phyloP scores from a whole-genome alignment of 352 stramenopile genomes.

The Phytophthora europaea region DNA sequence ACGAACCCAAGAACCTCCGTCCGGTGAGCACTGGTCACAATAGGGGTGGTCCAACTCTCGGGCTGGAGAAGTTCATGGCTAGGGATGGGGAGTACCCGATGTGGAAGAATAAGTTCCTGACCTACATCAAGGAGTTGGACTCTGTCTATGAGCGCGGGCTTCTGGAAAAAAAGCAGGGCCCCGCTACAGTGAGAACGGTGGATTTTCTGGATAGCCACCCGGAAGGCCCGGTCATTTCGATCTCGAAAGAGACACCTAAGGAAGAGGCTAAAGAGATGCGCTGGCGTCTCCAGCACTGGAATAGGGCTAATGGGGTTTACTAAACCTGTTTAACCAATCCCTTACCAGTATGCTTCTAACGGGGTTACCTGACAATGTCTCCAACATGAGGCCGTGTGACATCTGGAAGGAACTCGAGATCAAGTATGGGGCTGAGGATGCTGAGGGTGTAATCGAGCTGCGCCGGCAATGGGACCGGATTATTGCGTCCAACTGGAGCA shows the following conservation, averaged over 20 bases:
- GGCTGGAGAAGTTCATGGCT: not conserved
- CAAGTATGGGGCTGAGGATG: not conserved
- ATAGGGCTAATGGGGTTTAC: too few relatives aligned
- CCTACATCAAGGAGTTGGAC: not conserved
- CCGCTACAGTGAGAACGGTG: too few relatives aligned
- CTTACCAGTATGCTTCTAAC: too few relatives aligned
- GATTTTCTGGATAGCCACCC: too few relatives aligned
- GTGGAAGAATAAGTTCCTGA: not conserved
- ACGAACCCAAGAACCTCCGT: not conserved
- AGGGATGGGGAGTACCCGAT: not conserved
- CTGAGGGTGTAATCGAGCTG: not conserved
- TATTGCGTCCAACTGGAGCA: slow-evolving; percentile 1
- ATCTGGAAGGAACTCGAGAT: not conserved
- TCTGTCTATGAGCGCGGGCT: too few relatives aligned
- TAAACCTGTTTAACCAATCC: too few relatives aligned
- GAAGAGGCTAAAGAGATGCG: too few relatives aligned
- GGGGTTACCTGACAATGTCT: too few relatives aligned
- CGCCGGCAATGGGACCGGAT: slow-evolving; percentile 4
- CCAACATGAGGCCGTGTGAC: not conserved
- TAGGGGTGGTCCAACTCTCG: not conserved
- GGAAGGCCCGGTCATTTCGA: too few relatives aligned
- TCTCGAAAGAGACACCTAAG: too few relatives aligned
- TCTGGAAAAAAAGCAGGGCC: too few relatives aligned
- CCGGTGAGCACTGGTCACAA: not conserved
- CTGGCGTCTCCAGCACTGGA: too few relatives aligned